Base-by-base conservation (phyloP, 1,284 basidiomycete genomes). In the Golubevia pallescens region DNA sequence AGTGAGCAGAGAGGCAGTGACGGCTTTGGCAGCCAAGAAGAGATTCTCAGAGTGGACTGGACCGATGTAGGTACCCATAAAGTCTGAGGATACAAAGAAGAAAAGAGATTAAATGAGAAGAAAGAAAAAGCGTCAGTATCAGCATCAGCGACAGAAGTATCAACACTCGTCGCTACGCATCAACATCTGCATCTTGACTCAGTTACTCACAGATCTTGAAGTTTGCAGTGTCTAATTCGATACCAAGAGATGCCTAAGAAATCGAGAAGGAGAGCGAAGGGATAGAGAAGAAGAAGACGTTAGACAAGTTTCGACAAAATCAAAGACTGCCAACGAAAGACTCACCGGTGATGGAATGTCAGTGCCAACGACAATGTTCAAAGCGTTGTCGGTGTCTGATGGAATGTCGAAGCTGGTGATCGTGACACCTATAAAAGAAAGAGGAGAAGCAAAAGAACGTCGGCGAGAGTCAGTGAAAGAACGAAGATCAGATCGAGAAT, bases 171-270 rank as follows among this genome's bases (percentile, higher is more conserved):
- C n/a, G n/a, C n/a, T n/a, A n/a, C n/a, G n/a, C n/a, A n/a, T n/a
- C n/a, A n/a, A n/a, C n/a, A n/a, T n/a, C n/a, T n/a, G n/a, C n/a
- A n/a, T n/a, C n/a, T n/a, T n/a, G n/a, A n/a, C n/a, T n/a, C n/a
- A n/a, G 34, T 10, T 10, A 5, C 34, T 38, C 34, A 38, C 34
- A 5, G 62, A 78, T 73, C 63, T 80, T 66, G 63, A 85, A 82
- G 65, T 78, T 81, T 59, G 78, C 78, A n/a, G 75, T 78, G 63
- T 75, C 81, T 16, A 84, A 72, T 61, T 80, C 65, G 55, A 84
- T 81, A 57, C 80, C 79, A 16, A 84, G 62, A 52, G 77, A 70
- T 3, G 82, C 78, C n/a, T n/a, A n/a, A n/a, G n/a, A n/a, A n/a
- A n/a, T n/a, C n/a, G n/a, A n/a, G n/a, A n/a, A n/a, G n/a, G n/a